Percentiles rank a stretch among this genome's conserved stretches.
phyloP scores from a whole-genome alignment of 768 basidiomycete genomes.

The Mycena chlorophos region DNA sequence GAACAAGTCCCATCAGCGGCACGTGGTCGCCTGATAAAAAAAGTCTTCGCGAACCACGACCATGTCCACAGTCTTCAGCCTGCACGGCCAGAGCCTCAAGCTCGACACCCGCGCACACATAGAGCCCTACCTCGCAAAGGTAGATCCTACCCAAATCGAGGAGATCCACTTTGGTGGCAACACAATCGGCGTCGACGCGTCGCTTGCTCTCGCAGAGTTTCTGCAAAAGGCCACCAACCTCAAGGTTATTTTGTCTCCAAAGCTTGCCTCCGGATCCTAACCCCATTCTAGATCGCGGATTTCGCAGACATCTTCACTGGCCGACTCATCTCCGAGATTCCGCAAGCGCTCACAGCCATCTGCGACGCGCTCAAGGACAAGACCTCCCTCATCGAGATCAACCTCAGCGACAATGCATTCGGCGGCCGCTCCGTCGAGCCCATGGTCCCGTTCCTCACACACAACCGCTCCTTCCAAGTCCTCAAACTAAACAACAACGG shows the following conservation, averaged over 20 bases:
- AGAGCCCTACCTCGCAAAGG: constrained; percentile 64
- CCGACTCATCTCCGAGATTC: constrained; percentile 93
- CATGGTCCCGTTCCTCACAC: constrained; percentile 84
- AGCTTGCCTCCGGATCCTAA: constrained; percentile 2
- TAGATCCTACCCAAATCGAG: constrained; percentile 68
- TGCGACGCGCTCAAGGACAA: constrained; percentile 85
- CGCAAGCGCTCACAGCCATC: constrained; percentile 81
- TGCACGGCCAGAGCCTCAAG: constrained; percentile 72
- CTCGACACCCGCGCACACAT: constrained; percentile 76
- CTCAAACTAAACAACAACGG: constrained; percentile 97
- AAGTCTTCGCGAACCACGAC: too few species aligned
- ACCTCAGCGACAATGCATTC: constrained; percentile 95
- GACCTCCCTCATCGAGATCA: constrained; percentile 78
- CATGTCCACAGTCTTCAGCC: constrained; percentile 41
- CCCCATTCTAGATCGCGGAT: constrained; percentile 73
- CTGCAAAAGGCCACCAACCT: constrained; percentile 65
- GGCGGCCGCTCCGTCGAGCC: constrained; percentile 94
- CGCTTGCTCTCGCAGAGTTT: constrained; percentile 78
- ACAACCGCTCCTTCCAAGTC: constrained; percentile 78
- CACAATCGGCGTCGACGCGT: constrained; percentile 90
- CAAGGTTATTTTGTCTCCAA: constrained; percentile 48
- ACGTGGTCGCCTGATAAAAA: too few species aligned
- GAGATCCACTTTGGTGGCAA: constrained; percentile 95
- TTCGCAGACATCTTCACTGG: constrained; percentile 98
- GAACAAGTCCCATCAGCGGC: too few species aligned